phyloP scores from a whole-genome alignment of 352 stramenopile species.

The Globisporangium paddicum region DNA sequence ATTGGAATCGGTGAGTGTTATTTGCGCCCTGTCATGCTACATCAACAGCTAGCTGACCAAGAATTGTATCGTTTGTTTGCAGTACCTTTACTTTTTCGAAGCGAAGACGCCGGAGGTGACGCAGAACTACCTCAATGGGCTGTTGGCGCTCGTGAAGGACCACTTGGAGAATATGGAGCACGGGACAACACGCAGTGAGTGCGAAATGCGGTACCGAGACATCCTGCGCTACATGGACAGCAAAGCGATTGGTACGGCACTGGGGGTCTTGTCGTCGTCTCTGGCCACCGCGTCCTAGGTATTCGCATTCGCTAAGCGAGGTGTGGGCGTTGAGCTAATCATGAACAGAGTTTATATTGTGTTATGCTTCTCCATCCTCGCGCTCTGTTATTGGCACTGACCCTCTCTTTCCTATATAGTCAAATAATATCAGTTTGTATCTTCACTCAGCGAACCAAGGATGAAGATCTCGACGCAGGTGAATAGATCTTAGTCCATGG shows the following conservation, averaged over 20 bases:
- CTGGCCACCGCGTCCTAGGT: slow-evolving; percentile 1
- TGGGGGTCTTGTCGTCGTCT: slow-evolving; percentile 21
- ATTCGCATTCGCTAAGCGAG: neutral
- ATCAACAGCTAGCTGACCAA: neutral
- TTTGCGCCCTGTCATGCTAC: neutral
- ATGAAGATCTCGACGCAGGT: neutral
- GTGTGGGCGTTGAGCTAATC: neutral
- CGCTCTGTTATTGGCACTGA: neutral
- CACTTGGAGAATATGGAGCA: slow-evolving; percentile 91
- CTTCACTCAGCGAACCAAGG: neutral
- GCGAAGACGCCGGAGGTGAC: slow-evolving; percentile 64
- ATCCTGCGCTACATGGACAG: slow-evolving; percentile 78
- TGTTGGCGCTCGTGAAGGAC: slow-evolving; percentile 90
- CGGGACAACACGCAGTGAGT: slow-evolving; percentile 49
- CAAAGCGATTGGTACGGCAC: slow-evolving; percentile 28
- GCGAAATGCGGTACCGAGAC: slow-evolving; percentile 82
- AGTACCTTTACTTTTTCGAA: slow-evolving; percentile 96
- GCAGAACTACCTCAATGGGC: slow-evolving; percentile 59
- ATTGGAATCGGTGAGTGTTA: slow-evolving; percentile 73
- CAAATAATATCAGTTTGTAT: too few relatives aligned
- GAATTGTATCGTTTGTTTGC: neutral
- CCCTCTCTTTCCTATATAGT: too few relatives aligned
- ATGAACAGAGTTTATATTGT: neutral
- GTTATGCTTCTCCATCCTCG: neutral
- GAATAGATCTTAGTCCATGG: slow-evolving; percentile 13